phyloP scores from a whole-genome alignment of 805 yeast genomes.

The Metschnikowia noctiluminum region DNA sequence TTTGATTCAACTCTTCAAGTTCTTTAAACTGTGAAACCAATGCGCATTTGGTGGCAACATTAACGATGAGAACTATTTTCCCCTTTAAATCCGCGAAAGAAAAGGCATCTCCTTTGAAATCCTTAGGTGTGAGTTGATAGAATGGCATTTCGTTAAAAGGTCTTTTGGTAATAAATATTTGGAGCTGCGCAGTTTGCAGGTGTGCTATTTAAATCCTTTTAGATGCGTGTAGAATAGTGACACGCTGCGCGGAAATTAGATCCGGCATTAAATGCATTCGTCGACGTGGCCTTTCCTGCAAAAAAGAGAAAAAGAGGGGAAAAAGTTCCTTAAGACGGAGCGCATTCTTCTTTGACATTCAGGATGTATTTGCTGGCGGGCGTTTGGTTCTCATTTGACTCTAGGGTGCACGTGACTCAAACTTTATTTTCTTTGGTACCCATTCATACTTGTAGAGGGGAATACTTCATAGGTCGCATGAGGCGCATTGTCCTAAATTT shows the following conservation, averaged over 20 bases:
- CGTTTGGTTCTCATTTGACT: no score
- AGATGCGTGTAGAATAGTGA: background rate
- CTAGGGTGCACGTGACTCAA: no score
- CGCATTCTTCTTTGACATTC: no score
- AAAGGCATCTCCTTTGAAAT: constrained; percentile 55
- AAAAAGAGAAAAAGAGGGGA: background rate
- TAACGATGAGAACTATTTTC: constrained; percentile 78
- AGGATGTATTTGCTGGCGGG: no score
- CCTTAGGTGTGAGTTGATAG: constrained; percentile 67
- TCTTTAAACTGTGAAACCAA: constrained; percentile 44
- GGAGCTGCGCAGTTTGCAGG: background rate
- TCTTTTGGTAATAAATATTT: no score
- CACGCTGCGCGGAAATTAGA: background rate
- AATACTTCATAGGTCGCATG: no score
- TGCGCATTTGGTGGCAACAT: constrained; percentile 77
- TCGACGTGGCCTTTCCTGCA: background rate
- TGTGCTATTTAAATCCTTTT: background rate
- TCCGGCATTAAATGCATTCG: background rate
- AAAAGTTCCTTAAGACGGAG: background rate
- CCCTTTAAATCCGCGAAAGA: constrained; percentile 64
- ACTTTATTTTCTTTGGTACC: no score
- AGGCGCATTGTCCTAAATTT: no score
- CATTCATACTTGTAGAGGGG: no score
- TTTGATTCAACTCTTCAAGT: constrained; percentile 41
- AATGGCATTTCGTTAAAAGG: constrained; percentile 42